A percentile compares a stretch with the other conserved stretches of the same genome.
Conservation (phyloP, 495 filamentous ascomycete species). For the Penicillium silybi region DNA sequence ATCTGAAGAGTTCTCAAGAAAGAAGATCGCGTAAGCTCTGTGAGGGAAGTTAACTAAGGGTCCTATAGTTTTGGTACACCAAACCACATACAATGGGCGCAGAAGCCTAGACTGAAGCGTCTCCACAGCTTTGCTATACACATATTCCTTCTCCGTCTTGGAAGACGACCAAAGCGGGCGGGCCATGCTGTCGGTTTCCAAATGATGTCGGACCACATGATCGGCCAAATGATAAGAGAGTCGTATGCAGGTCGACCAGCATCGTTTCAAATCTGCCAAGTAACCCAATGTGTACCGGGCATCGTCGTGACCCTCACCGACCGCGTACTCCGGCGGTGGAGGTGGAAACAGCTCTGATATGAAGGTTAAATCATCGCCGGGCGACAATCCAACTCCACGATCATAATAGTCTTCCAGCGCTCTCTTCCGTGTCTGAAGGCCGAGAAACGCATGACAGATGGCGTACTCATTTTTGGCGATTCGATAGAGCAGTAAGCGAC, state of each 20-base stretch:
- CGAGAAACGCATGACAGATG: slow-evolving; percentile 24
- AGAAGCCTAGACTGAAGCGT: slow-evolving; percentile 23
- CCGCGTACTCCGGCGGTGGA: slow-evolving; percentile 26
- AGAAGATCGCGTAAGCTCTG: slow-evolving; percentile 28
- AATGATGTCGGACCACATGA: slow-evolving; percentile 21
- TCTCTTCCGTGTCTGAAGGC: slow-evolving; percentile 6
- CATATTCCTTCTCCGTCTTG: slow-evolving; percentile 26
- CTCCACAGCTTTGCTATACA: slow-evolving; percentile 25
- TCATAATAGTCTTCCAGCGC: neutral
- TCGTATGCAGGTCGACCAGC: slow-evolving; percentile 28
- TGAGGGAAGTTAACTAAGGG: neutral
- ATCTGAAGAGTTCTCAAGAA: slow-evolving; percentile 24
- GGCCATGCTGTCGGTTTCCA: slow-evolving; percentile 19
- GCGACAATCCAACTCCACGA: neutral
- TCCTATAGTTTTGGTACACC: neutral
- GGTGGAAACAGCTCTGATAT: slow-evolving; percentile 28
- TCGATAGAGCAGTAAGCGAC: slow-evolving; percentile 19
- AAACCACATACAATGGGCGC: slow-evolving; percentile 18
- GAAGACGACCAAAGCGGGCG: slow-evolving; percentile 20
- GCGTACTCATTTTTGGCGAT: slow-evolving; percentile 20
- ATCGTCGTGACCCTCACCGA: slow-evolving; percentile 9
- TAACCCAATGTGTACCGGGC: slow-evolving; percentile 31
- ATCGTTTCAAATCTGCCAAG: slow-evolving; percentile 22
- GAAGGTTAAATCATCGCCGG: slow-evolving; percentile 27
- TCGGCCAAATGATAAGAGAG: slow-evolving; percentile 28